Conservation (phyloP, 176 grass and related monocot genomes). For the Paspalum vaginatum region DNA sequence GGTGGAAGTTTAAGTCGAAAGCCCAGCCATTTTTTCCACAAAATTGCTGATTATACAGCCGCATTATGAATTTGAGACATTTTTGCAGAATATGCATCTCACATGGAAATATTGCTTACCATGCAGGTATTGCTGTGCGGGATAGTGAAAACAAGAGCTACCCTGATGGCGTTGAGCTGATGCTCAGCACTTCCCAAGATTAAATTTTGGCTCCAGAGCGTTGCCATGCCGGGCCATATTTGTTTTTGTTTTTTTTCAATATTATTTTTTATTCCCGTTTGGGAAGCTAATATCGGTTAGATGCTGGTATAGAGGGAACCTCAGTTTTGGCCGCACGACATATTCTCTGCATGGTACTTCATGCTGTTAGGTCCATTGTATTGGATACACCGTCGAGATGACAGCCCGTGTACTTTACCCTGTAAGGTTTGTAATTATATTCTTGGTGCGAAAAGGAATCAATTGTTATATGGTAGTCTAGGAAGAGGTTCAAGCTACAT, state of each 20-base stretch:
- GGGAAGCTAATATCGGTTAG: conserved; percentile 42
- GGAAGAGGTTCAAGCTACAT: conserved; percentile 27
- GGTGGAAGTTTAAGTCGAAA: neutral
- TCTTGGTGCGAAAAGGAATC: conserved; percentile 30
- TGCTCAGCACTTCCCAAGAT: conserved; percentile 10
- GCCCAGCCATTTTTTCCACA: neutral
- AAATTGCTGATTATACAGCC: no score
- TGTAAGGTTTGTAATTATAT: conserved; percentile 78
- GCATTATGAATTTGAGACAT: neutral
- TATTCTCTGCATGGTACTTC: conserved; percentile 47
- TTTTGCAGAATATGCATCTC: neutral
- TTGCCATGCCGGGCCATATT: conserved; percentile 20
- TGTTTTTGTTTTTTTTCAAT: conserved; percentile 23
- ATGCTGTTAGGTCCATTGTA: conserved; percentile 41
- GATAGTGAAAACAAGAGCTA: neutral
- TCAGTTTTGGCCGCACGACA: conserved; percentile 35
- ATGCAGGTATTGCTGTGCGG: conserved; percentile 43
- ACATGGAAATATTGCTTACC: neutral
- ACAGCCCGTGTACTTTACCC: conserved; percentile 48
- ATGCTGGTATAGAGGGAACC: conserved; percentile 46
- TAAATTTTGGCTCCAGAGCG: conserved; percentile 33
- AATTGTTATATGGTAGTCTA: conserved; percentile 43
- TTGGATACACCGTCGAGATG: conserved; percentile 40
- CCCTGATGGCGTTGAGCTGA: neutral
- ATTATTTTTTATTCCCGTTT: conserved; percentile 21